phyloP scores from a whole-genome alignment of 441 rosid species.

The Raphanus hybrid region DNA sequence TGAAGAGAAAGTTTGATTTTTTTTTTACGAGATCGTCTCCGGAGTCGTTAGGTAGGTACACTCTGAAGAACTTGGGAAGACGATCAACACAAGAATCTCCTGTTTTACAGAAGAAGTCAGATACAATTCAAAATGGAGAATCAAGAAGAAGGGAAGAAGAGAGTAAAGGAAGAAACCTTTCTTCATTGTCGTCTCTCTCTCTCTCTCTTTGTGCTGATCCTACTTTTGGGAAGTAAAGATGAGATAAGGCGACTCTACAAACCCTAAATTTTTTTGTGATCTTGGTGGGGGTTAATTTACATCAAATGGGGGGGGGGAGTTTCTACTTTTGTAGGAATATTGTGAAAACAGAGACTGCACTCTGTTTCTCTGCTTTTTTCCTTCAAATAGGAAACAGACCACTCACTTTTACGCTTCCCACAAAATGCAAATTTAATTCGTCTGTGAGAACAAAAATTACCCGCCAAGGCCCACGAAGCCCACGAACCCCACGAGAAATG shows the following conservation, averaged over 20 bases:
- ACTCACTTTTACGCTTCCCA: background rate
- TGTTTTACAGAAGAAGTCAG: background rate
- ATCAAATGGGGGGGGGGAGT: too few species aligned
- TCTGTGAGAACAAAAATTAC: background rate
- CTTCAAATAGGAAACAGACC: conserved; percentile 24
- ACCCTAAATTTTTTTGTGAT: background rate
- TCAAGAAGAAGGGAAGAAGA: conserved; percentile 9
- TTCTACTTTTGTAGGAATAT: conserved; percentile 11
- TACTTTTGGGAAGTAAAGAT: background rate
- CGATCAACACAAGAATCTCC: background rate
- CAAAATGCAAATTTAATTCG: background rate
- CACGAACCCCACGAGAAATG: conserved; percentile 20
- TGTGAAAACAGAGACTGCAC: conserved; percentile 26
- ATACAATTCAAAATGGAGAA: background rate
- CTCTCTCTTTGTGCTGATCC: background rate
- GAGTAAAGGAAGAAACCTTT: conserved; percentile 22
- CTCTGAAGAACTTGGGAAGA: conserved; percentile 34
- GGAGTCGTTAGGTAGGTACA: conserved; percentile 13
- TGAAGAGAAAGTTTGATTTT: background rate
- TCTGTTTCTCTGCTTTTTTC: conserved; percentile 13
- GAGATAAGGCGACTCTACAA: background rate
- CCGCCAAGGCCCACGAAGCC: conserved; percentile 32
- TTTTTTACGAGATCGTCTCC: conserved; percentile 38
- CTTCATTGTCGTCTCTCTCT: conserved; percentile 7
- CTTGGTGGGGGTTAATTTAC: too few species aligned